phyloP scores from a whole-genome alignment of 768 basidiomycete species.

The Naganishia friedmannii region DNA sequence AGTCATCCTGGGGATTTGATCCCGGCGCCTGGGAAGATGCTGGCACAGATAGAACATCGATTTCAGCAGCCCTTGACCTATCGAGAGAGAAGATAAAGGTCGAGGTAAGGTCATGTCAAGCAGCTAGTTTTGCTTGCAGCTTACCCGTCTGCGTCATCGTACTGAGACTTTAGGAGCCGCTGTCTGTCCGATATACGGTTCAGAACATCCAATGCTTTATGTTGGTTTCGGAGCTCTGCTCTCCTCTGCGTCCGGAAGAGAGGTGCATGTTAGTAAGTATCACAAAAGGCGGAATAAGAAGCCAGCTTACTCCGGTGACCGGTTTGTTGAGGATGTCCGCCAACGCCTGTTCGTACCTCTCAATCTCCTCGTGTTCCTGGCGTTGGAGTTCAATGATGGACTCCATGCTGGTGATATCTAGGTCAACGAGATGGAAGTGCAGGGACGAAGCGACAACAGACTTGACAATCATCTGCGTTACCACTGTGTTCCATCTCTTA shows the following conservation, averaged over 20 bases:
- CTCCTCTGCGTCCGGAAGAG: conserved; percentile 21
- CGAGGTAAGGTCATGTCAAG: conserved; percentile 55
- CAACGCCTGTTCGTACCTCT: conserved; percentile 82
- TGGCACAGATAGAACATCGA: conserved; percentile 44
- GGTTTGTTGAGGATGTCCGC: conserved; percentile 70
- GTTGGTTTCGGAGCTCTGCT: conserved; percentile 60
- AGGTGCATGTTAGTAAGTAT: background rate
- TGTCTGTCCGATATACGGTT: conserved; percentile 73
- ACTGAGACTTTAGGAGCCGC: conserved; percentile 65
- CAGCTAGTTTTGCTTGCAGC: conserved; percentile 9
- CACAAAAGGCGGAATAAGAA: background rate
- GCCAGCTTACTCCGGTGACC: conserved; percentile 47
- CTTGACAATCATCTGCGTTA: background rate
- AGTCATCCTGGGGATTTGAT: conserved; percentile 55
- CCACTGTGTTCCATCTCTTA: too few relatives aligned
- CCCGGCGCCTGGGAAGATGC: conserved; percentile 32
- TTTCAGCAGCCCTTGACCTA: conserved; percentile 54
- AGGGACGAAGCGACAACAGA: background rate
- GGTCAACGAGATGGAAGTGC: background rate
- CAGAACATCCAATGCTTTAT: conserved; percentile 85
- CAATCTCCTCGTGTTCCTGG: conserved; percentile 91
- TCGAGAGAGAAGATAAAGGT: conserved; percentile 37
- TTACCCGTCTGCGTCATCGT: conserved; percentile 68
- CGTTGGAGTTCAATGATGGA: conserved; percentile 89
- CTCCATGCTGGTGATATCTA: conserved; percentile 63